phyloP scores from a whole-genome alignment of 352 stramenopile genomes.

The Globisporangium middletonii region DNA sequence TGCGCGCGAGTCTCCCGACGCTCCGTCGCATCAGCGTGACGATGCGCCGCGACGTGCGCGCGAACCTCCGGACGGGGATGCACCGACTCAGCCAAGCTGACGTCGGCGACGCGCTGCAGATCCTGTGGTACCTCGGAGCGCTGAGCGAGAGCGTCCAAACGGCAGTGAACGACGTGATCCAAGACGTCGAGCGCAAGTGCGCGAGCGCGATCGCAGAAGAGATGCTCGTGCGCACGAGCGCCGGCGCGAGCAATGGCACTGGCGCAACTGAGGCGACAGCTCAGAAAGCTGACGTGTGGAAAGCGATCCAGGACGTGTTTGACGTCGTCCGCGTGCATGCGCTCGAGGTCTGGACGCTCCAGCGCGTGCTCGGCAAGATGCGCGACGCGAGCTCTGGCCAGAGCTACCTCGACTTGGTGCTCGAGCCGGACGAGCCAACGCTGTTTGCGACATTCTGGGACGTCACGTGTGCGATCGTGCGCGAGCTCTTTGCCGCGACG shows the following conservation, averaged over 20 bases:
- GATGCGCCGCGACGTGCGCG: constrained; percentile 51
- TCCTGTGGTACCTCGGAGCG: constrained; percentile 71
- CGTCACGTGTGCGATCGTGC: constrained; percentile 69
- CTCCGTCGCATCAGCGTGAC: constrained; percentile 36
- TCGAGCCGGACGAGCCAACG: constrained; percentile 66
- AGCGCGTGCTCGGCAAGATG: constrained; percentile 84
- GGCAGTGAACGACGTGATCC: constrained; percentile 77
- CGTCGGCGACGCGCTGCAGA: constrained; percentile 70
- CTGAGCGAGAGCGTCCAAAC: constrained; percentile 60
- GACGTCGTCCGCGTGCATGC: constrained; percentile 58
- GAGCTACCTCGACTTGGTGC: constrained; percentile 66
- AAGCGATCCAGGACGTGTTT: constrained; percentile 75
- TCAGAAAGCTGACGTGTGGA: constrained; percentile 76
- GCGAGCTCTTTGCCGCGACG: constrained; percentile 61
- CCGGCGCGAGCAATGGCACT: constrained; percentile 2
- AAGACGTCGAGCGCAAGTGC: constrained; percentile 72
- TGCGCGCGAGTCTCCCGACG: constrained; percentile 46
- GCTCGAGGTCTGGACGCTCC: constrained; percentile 82
- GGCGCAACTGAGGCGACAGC: constrained; percentile 25
- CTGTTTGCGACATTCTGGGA: constrained; percentile 86
- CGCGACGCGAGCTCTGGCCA: constrained; percentile 31
- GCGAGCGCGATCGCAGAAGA: constrained; percentile 51
- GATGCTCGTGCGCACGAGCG: constrained; percentile 35
- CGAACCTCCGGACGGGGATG: constrained; percentile 40
- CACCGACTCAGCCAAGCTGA: constrained; percentile 58